Conservation (phyloP, 768 basidiomycete species). For the Podaxis carcinomalis region DNA sequence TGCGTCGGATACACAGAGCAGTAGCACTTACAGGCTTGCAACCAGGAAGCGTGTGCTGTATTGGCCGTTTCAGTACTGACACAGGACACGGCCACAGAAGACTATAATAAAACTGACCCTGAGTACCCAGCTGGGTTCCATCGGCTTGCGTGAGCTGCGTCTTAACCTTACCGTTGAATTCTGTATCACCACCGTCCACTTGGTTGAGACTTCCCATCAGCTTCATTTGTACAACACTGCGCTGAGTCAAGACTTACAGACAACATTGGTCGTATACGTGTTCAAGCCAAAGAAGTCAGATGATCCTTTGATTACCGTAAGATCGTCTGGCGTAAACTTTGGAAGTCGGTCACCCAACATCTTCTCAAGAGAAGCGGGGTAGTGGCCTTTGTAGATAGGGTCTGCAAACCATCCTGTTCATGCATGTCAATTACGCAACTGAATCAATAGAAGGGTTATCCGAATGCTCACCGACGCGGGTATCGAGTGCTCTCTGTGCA, state of each 20-base stretch:
- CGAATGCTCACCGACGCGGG: conserved; percentile 46
- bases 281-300: conserved; percentile 69
- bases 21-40: conserved; percentile 41
- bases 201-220: neutral
- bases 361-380: conserved; percentile 47
- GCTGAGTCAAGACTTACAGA: conserved; percentile 35
- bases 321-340: conserved; percentile 49
- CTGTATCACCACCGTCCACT: conserved; percentile 55
- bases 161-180: conserved; percentile 50
- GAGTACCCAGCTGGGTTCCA: conserved; percentile 53
- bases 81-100: neutral
- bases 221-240: neutral
- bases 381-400: conserved; percentile 67
- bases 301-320: conserved; percentile 52
- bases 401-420: conserved; percentile 33
- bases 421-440: neutral
- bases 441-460: neutral
- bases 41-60: conserved; percentile 56
- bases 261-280: conserved; percentile 59
- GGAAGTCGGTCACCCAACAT: conserved; percentile 51
- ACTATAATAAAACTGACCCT: conserved; percentile 22
- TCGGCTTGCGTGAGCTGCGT: conserved; percentile 52
- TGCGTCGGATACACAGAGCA: neutral
- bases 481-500: conserved; percentile 59
- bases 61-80: neutral